Base-by-base conservation (phyloP, 495 filamentous ascomycete species). In the Penicillium flavigenum region DNA sequence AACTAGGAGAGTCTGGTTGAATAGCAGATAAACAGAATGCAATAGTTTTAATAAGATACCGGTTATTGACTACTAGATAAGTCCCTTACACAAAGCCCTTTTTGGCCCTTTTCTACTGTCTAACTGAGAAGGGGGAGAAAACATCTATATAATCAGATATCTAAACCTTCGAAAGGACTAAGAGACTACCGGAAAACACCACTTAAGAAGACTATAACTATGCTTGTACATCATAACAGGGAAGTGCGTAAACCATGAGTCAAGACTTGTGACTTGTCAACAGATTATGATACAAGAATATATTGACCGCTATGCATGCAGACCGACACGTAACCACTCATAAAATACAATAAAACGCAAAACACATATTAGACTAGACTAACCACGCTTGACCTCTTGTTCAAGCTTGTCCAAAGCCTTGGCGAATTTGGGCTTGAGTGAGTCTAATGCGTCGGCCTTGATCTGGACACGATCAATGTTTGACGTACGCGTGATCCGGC, bases 341-440 rank as follows among this genome's bases (percentile, higher is more conserved):
- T 55, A 41, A 47, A 55, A 29, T 55, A 55, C 53, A 55, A 24
- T 29, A 11, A 43, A 53, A 34, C 27, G 27, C 39, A 34, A 31
- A 17, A 17, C 14, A 47, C 6, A 36, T 6, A n/a, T 39, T 38
- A 36, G 7, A 3, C 57, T 2, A 50, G 9, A 38, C 20, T 46
- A 55, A 5, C 43, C 53, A 27, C 53, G 42, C 34, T 62, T 69
- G 14, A 78, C 75, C 51, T 79, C 79, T 61, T 70, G 67, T 46
- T 79, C 79, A 8, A 82, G 67, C 38, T 61, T 61, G 17, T 74
- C 69, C 55, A 93, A 63, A 32, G 88, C 88, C 26, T 63, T 65
- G 59, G 82, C 79, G 67, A 89, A 91, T n/a, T 69, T 75, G 53
- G 74, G 69, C 59, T 84, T 76, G 56, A 81, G 72, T 38, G 83